Base-by-base conservation (phyloP, 306 rosid genomes). In the Arachis hypogaea region DNA sequence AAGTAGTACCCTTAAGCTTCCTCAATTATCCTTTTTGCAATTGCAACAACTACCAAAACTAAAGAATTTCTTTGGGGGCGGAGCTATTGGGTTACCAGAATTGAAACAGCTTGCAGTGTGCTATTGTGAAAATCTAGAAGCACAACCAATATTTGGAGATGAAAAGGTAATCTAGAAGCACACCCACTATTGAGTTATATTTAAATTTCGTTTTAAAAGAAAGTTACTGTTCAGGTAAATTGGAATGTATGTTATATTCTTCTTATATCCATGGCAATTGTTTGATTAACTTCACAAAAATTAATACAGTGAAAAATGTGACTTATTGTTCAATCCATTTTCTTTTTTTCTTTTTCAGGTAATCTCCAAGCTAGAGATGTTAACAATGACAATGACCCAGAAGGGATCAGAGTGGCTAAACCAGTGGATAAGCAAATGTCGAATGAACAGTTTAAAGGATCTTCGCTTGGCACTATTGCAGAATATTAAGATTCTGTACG, bases 111-210 rank as follows among this genome's bases (percentile, higher is more conserved):
- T 43, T 6, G 46, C 8, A 43, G 46, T 43, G 46, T 43, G 46
- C 0, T 0, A 7, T 22, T 69, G 81, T 54, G 5, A 5, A 29
- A 77, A 77, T 28, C 3, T 69, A n/a, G 76, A 77, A 60, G 52
- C 41, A 49, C 66, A 62, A 11, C 81, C 71, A 50, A 38, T 50
- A 14, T 59, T 54, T 12, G 44, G 8, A 4, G 66, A 57, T 7
- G 49, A 63, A 29, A 69, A 69, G 81, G 81, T 77, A 43, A 22
- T 22, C 28, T 22, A 22, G 28, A 22, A 22, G 28, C 28, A 22
- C 28, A 22, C 28, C 28, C 28, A 22, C 28, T 22, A 22, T 22
- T 22, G 28, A 1, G 28, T 22, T 22, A 22, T 22, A 22, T 22
- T 22, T 22, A 22, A 22, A 22, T 22, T 22, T 22, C 1, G 28